A percentile compares a stretch with the other conserved stretches of the same genome.
phyloP scores from a whole-genome alignment of 192 early-diverging fungal species.

The Entomortierella beljakovae region DNA sequence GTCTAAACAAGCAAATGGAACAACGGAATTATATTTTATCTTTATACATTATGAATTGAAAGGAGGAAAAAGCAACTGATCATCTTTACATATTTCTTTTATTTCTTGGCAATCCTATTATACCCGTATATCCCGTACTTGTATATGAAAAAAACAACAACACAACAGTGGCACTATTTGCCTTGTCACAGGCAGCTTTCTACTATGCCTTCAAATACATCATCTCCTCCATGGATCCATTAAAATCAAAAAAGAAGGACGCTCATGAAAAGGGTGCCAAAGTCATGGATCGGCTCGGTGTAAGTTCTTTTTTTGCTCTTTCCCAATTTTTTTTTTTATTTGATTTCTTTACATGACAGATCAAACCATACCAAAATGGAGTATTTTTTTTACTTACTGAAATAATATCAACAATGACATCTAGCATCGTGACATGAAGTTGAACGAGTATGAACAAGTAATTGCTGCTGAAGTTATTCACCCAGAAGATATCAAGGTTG shows the following conservation, averaged over 20 bases:
- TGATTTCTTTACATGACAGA: neutral
- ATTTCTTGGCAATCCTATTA: too few relatives aligned
- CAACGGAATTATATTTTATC: too few relatives aligned
- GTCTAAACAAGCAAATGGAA: too few relatives aligned
- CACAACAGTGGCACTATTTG: slow-evolving; percentile 77
- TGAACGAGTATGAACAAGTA: slow-evolving; percentile 93
- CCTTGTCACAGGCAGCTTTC: slow-evolving; percentile 87
- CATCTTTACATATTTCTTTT: too few relatives aligned
- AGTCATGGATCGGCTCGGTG: slow-evolving; percentile 76
- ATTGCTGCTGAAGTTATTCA: slow-evolving; percentile 95
- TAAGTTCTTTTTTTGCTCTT: too few relatives aligned
- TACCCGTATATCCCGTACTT: too few relatives aligned
- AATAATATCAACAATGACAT: neutral
- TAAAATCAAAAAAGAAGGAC: slow-evolving; percentile 76
- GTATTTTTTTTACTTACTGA: neutral
- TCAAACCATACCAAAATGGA: neutral
- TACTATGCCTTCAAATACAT: slow-evolving; percentile 91
- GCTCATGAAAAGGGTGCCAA: slow-evolving; percentile 80
- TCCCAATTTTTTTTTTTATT: neutral
- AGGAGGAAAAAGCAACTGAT: too few relatives aligned
- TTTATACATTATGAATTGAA: too few relatives aligned
- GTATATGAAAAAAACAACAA: neutral
- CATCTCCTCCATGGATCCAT: slow-evolving; percentile 78
- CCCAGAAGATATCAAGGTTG: slow-evolving; percentile 89
- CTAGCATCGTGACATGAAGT: slow-evolving; percentile 69